These are phyloP conservation scores for Hanseniaspora taiwanica DNA, from an alignment of 805 yeast species.

Conservation along the genomic window DNA sequence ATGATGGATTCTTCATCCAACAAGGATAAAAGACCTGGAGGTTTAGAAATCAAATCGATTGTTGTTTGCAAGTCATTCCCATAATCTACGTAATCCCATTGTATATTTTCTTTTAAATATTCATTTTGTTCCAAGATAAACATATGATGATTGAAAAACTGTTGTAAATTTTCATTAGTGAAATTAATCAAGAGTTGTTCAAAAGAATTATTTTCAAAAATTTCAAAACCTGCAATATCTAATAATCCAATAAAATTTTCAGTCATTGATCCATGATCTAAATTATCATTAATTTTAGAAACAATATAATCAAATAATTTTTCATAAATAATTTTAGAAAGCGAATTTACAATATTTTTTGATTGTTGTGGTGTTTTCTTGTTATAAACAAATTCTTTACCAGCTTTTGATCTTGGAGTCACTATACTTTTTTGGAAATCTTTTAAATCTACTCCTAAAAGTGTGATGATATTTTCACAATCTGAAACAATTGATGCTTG, in stretches of 20 bases:
- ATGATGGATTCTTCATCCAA: slow-evolving; percentile 92
- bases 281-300: slow-evolving; percentile 54
- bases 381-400: slow-evolving; percentile 72
- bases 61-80: slow-evolving; percentile 93
- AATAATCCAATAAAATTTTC: slow-evolving; percentile 77
- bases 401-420: slow-evolving; percentile 81
- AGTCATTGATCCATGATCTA: slow-evolving; percentile 33
- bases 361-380: slow-evolving; percentile 72
- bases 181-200: slow-evolving; percentile 96
- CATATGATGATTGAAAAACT: slow-evolving; percentile 95
- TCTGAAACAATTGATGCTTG: slow-evolving; percentile 58
- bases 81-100: slow-evolving; percentile 93
- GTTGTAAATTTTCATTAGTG: slow-evolving; percentile 94
- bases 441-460: slow-evolving; percentile 49
- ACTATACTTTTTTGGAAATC: slow-evolving; percentile 49
- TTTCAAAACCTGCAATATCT: slow-evolving; percentile 97
- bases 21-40: slow-evolving; percentile 71
- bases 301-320: slow-evolving; percentile 69
- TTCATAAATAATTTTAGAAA: slow-evolving; percentile 80
- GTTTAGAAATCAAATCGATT: slow-evolving; percentile 55
- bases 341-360: slow-evolving; percentile 67
- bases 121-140: slow-evolving; percentile 96
- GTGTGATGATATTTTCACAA: slow-evolving; percentile 37
- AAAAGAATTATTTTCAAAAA: slow-evolving; percentile 83
- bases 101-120: slow-evolving; percentile 81